A percentile compares a stretch with the other conserved stretches of the same genome.
Evolutionary conservation across 495 filamentous ascomycete species (phyloP).

Genomic region (Xeromyces bisporus): DNA sequence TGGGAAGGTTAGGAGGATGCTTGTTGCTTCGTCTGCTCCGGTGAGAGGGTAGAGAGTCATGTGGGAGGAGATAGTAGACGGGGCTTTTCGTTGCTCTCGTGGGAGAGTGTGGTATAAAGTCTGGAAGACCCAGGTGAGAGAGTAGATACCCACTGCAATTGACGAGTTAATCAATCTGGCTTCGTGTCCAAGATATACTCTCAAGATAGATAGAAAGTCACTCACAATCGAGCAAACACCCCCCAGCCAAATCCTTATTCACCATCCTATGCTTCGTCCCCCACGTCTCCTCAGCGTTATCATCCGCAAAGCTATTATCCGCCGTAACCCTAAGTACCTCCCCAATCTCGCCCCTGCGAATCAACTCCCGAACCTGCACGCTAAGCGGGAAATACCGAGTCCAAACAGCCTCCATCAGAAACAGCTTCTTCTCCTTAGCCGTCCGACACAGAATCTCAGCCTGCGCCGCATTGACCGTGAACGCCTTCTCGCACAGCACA

Average conservation of each 20-base stretch:
- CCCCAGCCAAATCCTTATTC: constrained; percentile 72
- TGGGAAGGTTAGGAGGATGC: constrained; percentile 64
- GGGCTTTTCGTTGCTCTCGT: constrained; percentile 30
- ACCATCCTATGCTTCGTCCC: constrained; percentile 59
- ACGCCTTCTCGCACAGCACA: constrained; percentile 85
- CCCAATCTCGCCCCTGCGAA: constrained; percentile 53
- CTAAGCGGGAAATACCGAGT: constrained; percentile 79
- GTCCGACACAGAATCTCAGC: constrained; percentile 55
- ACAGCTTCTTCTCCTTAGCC: constrained; percentile 64
- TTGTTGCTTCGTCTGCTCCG: constrained; percentile 69
- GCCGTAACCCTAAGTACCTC: constrained; percentile 61
- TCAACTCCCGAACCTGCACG: constrained; percentile 55
- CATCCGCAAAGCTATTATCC: constrained; percentile 41
- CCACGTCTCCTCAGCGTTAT: constrained; percentile 36
- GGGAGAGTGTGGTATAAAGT: constrained; percentile 69
- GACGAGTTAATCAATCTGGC: constrained; percentile 1
- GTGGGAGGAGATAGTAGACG: constrained; percentile 39
- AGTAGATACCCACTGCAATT: constrained; percentile 60
- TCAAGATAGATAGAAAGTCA: constrained; percentile 1
- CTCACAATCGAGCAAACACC: constrained; percentile 58
- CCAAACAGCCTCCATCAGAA: constrained; percentile 96
- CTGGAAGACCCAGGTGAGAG: constrained; percentile 88
- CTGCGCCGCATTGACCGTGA: constrained; percentile 79
- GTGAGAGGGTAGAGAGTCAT: constrained; percentile 64
- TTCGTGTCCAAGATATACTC: not conserved